These are phyloP conservation scores for Apiosordaria backusii DNA, from an alignment of 495 filamentous ascomycete species.

Conservation along the genomic window DNA sequence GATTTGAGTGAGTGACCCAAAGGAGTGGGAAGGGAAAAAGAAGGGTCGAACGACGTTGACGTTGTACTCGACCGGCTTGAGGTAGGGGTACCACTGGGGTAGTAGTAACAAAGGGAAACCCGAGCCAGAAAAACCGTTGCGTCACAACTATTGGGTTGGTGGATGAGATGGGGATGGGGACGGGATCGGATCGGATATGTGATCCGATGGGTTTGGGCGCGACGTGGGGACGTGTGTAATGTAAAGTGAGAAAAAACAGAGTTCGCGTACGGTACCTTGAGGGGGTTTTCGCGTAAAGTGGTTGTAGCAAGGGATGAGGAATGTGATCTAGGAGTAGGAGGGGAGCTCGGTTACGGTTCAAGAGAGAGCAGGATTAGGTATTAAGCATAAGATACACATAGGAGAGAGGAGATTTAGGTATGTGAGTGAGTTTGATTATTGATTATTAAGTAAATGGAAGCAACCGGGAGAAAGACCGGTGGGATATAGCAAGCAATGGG, in stretches of 20 bases:
- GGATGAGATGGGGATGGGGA: not conserved
- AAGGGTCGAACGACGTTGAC: not conserved
- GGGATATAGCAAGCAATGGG: not conserved
- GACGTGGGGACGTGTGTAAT: not conserved
- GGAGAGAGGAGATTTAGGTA: not conserved
- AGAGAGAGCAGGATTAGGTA: not conserved
- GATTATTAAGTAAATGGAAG: not conserved
- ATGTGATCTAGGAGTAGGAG: not conserved
- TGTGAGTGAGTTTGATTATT: not conserved
- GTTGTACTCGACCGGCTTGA: not conserved
- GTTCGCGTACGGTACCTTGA: not conserved
- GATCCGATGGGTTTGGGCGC: not conserved
- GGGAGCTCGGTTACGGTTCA: not conserved
- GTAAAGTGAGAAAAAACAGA: not conserved
- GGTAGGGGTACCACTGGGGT: not conserved
- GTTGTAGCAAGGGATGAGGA: not conserved
- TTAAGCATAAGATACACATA: not conserved
- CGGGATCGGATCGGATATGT: not conserved
- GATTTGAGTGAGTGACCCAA: not conserved
- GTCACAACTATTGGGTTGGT: not conserved
- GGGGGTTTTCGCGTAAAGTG: not conserved
- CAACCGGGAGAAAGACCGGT: not conserved
- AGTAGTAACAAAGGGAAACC: not conserved
- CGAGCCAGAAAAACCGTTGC: not conserved
- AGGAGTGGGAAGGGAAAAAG: not conserved